Percentiles rank a stretch among this genome's conserved stretches.
These are phyloP conservation scores for Solanum sparsipilum DNA, from an alignment of 257 asterid genomes.

Conservation along the genomic window DNA sequence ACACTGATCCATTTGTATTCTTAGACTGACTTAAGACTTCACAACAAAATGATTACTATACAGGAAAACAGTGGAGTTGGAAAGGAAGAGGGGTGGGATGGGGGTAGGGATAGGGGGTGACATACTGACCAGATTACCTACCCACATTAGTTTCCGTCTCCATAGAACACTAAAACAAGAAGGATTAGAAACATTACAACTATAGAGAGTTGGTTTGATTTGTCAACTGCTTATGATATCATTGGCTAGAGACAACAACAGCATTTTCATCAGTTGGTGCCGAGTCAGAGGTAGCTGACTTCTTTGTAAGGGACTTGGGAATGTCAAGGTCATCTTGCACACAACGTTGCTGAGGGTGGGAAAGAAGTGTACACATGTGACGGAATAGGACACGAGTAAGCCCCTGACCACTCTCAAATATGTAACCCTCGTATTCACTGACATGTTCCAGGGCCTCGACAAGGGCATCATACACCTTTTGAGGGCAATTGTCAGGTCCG, in stretches of 20 bases:
- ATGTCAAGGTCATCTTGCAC: slow-evolving; percentile 62
- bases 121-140: background rate
- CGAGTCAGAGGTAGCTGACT: slow-evolving; percentile 26
- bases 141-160: background rate
- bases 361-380: slow-evolving; percentile 51
- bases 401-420: slow-evolving; percentile 88
- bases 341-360: slow-evolving; percentile 89
- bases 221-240: slow-evolving; percentile 3
- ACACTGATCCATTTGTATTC: background rate
- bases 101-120: background rate
- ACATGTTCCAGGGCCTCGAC: slow-evolving; percentile 83
- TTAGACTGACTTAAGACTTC: background rate
- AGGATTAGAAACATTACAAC: background rate
- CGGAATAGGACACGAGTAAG: slow-evolving; percentile 68
- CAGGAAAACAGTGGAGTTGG: background rate
- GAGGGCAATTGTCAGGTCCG: slow-evolving; percentile 91
- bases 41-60: background rate
- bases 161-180: background rate
- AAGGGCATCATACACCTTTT: slow-evolving; percentile 70
- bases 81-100: background rate
- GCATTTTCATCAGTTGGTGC: slow-evolving; percentile 39
- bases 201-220: background rate
- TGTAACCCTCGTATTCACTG: slow-evolving; percentile 76
- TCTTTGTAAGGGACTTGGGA: slow-evolving; percentile 69
- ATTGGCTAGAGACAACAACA: slow-evolving; percentile 31